phyloP scores from a whole-genome alignment of 2,329 filamentous ascomycete genomes.

The Beauveria sp. region DNA sequence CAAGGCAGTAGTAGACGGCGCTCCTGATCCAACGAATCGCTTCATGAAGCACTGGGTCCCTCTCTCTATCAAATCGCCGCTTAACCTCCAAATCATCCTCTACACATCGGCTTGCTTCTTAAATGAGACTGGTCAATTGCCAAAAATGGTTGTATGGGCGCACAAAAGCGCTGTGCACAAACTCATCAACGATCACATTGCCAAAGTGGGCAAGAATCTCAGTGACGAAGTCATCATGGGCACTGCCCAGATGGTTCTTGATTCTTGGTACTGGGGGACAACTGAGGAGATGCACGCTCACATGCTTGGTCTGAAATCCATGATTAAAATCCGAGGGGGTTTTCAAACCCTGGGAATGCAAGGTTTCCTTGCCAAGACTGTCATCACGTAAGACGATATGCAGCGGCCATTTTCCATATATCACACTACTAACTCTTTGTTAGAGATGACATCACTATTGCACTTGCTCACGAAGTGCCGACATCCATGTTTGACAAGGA shows the following conservation, averaged over 20 bases:
- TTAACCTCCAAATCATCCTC: conserved; percentile 40
- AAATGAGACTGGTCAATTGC: conserved; percentile 39
- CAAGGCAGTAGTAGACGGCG: conserved; percentile 42
- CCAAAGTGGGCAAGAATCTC: conserved; percentile 25
- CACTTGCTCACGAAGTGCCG: conserved; percentile 37
- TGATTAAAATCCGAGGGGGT: conserved; percentile 40
- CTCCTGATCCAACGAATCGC: conserved; percentile 33
- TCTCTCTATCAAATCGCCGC: conserved; percentile 39
- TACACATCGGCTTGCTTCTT: conserved; percentile 45
- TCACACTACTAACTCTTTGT: conserved; percentile 12
- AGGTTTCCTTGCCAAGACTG: conserved; percentile 39
- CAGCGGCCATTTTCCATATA: neutral
- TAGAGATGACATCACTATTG: conserved; percentile 40
- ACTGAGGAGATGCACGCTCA: conserved; percentile 37
- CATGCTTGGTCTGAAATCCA: conserved; percentile 37
- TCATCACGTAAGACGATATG: conserved; percentile 34
- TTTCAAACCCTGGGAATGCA: conserved; percentile 37
- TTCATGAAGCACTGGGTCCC: conserved; percentile 42
- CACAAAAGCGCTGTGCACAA: conserved; percentile 36
- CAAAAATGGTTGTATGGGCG: conserved; percentile 33
- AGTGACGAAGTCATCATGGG: conserved; percentile 39
- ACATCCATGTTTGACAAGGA: conserved; percentile 33
- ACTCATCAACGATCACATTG: conserved; percentile 40
- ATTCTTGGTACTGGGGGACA: conserved; percentile 48
- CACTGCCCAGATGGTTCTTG: conserved; percentile 40